Evolutionary conservation across 129 eudicot species (phyloP).

Genomic region (Centrapalus pauciflorus): DNA sequence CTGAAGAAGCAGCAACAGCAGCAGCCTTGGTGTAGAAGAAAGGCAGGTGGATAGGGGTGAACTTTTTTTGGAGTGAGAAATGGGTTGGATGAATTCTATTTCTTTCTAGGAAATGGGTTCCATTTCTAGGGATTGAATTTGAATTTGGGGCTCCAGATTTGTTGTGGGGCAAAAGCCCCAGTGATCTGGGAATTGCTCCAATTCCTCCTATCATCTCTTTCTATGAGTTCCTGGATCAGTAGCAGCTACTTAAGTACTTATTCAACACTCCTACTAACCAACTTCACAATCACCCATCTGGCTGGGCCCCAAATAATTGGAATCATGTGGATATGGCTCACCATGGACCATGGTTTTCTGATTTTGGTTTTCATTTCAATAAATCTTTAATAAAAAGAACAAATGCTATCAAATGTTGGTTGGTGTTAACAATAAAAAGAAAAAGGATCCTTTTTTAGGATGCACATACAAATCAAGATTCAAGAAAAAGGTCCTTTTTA

Average conservation of each 20-base stretch:
- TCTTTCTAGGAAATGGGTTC: constrained; percentile 7
- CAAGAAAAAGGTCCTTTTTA: too few species aligned
- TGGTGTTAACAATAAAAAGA: not conserved
- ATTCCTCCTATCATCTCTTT: constrained; percentile 19
- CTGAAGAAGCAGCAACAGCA: constrained; percentile 54
- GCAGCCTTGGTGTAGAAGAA: constrained; percentile 43
- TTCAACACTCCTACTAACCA: not conserved
- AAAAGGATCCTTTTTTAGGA: not conserved
- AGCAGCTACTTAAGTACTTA: not conserved
- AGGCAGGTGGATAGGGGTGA: constrained; percentile 9
- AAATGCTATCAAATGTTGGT: not conserved
- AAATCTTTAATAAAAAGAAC: not conserved
- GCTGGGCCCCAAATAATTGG: constrained; percentile 2
- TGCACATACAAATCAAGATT: too few species aligned
- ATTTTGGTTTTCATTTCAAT: not conserved
- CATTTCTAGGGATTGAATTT: constrained; percentile 18
- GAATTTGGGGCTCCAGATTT: constrained; percentile 9
- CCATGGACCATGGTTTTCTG: not conserved
- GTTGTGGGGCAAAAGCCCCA: constrained; percentile 20
- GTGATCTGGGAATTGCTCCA: constrained; percentile 28
- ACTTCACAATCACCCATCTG: constrained; percentile 1
- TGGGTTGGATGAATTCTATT: constrained; percentile 6
- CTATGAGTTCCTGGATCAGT: not conserved
- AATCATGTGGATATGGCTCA: constrained; percentile 27
- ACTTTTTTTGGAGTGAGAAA: constrained; percentile 3